A percentile compares a stretch with the other conserved stretches of the same genome.
Conservation (phyloP, 345 rosid genomes). For the Linum trigynum region DNA sequence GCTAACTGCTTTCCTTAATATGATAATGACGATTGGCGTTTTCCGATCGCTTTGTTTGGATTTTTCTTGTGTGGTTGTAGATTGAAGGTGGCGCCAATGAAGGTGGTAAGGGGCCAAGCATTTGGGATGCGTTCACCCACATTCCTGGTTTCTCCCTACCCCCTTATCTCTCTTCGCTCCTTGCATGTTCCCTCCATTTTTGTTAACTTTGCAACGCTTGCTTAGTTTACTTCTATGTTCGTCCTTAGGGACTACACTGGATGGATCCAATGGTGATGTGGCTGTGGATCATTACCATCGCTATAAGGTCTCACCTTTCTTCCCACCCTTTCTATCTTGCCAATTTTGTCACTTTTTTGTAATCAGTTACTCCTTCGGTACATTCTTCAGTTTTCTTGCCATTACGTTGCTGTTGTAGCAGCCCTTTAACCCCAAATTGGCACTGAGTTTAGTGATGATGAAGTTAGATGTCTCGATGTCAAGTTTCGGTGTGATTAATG, state of each 20-base stretch:
- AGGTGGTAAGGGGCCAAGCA: slow-evolving; percentile 68
- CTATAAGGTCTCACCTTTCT: slow-evolving; percentile 10
- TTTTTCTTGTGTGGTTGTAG: slow-evolving; percentile 30
- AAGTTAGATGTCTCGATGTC: too few relatives aligned
- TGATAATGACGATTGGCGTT: neutral
- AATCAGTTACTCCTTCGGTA: neutral
- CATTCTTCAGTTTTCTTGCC: too few relatives aligned
- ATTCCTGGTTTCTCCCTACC: slow-evolving; percentile 32
- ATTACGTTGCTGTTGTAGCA: too few relatives aligned
- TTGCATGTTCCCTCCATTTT: neutral
- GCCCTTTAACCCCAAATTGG: too few relatives aligned
- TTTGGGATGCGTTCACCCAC: slow-evolving; percentile 83
- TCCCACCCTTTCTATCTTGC: neutral
- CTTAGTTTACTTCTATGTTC: neutral
- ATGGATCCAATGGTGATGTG: slow-evolving; percentile 43
- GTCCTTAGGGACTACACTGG: slow-evolving; percentile 49
- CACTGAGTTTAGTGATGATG: too few relatives aligned
- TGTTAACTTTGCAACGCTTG: neutral
- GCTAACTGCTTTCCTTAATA: neutral
- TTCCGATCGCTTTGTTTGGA: neutral
- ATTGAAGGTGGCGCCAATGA: slow-evolving; percentile 82
- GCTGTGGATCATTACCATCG: slow-evolving; percentile 29
- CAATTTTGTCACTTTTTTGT: neutral
- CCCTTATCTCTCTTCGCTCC: neutral
- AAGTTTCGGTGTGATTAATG: too few relatives aligned